Conservation (phyloP, 2,329 filamentous ascomycete species). For the Ceratocystis lukuohia region DNA sequence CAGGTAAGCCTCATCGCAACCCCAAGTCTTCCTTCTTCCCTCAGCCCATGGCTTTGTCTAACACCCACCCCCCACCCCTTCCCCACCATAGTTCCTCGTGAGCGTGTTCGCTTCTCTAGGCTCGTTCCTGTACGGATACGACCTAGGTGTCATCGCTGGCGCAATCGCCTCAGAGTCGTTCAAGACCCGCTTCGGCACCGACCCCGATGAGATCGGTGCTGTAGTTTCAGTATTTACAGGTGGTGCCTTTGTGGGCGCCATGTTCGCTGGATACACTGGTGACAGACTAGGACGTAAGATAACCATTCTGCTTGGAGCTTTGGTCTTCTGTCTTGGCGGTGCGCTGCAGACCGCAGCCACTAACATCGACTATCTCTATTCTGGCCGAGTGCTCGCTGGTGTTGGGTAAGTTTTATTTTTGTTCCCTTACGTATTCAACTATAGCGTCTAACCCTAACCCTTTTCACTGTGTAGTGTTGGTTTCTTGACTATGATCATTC, state of each 20-base stretch:
- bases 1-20: constrained; percentile 18
- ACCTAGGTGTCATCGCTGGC: constrained; percentile 40
- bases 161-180: constrained; percentile 39
- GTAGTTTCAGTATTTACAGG: constrained; percentile 70
- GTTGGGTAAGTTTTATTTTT: constrained; percentile 31
- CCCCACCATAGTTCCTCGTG: constrained; percentile 33
- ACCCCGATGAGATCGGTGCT: constrained; percentile 39
- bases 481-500: constrained; percentile 30
- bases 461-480: constrained; percentile 30
- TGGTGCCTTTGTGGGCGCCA: constrained; percentile 58
- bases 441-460: neutral
- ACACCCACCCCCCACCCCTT: neutral
- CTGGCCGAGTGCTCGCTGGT: constrained; percentile 57
- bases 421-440: no score
- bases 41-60: neutral
- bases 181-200: constrained; percentile 20
- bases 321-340: constrained; percentile 61
- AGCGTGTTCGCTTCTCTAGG: constrained; percentile 43
- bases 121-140: constrained; percentile 42
- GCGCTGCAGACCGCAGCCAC: constrained; percentile 57
- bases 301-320: constrained; percentile 58
- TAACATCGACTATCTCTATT: constrained; percentile 47
- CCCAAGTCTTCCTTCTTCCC: constrained; percentile 1
- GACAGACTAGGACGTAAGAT: constrained; percentile 54
- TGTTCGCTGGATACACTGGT: constrained; percentile 47